Evolutionary conservation across 1,284 basidiomycete genomes (phyloP).

Genomic region (Fistulina hepatica): DNA sequence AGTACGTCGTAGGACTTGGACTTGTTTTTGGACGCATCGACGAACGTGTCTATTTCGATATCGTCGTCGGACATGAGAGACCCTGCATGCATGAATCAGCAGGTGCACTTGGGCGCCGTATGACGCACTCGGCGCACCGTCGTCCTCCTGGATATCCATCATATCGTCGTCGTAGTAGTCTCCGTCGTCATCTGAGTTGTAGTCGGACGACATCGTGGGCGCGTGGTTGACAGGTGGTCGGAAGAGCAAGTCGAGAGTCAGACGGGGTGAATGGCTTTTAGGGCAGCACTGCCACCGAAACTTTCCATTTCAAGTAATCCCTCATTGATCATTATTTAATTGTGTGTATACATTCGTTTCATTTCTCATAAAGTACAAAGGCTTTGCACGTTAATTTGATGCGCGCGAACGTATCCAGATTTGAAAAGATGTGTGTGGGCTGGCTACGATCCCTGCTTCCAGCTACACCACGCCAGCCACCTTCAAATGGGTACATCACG

Average conservation of each 20-base stretch:
- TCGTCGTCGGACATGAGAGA: conserved; percentile 47
- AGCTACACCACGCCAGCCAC: no score
- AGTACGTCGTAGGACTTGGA: conserved; percentile 71
- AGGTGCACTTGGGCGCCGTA: conserved; percentile 6
- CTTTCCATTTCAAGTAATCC: no score
- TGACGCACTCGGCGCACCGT: conserved; percentile 24
- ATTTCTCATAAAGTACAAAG: no score
- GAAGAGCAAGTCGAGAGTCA: background rate
- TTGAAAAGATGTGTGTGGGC: no score
- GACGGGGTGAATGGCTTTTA: no score
- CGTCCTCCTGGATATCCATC: conserved; percentile 51
- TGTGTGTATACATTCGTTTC: no score
- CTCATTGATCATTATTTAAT: no score
- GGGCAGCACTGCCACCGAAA: no score
- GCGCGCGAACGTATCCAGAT: no score
- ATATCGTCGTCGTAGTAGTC: conserved; percentile 63
- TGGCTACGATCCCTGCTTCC: no score
- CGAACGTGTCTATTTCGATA: conserved; percentile 62
- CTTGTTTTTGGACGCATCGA: conserved; percentile 42
- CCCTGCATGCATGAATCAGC: conserved; percentile 21
- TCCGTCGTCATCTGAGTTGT: conserved; percentile 60
- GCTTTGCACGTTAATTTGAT: no score
- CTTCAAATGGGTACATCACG: no score
- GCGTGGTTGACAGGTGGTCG: background rate
- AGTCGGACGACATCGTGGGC: conserved; percentile 57